Base-by-base conservation (phyloP, 192 early-diverging fungal species). In the Podila verticillata region DNA sequence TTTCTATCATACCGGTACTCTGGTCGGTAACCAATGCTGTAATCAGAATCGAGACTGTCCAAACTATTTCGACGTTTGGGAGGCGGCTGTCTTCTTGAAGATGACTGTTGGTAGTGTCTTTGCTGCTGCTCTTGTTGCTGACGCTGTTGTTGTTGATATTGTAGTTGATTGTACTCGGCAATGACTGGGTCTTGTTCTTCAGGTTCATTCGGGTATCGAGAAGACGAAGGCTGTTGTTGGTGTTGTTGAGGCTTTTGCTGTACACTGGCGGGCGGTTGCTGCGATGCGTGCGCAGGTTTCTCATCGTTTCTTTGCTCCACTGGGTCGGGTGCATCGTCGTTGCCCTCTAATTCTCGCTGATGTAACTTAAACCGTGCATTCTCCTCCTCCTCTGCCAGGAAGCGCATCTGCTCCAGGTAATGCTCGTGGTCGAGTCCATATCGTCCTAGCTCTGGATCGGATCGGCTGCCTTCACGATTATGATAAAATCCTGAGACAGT, bases 1-100 rank as follows among this genome's bases (percentile, higher is more conserved):
- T 34, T 19, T 32, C 20, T 34, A 19, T 36, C 32, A 10, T 62
- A 32, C 15, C 28, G 28, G 5, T 30, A 60, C 17, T 17, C 30
- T 60, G 58, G 58, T 32, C 58, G 3, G 58, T 17, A 28, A 17
- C 22, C 31, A 13, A 58, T 39, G 3, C 64, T 72, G 30, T 66
- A 68, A 26, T 67, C 70, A 61, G 77, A 80, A 49, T 59, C 61
- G 9, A 80, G 54, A 48, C 77, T 80, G 1, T 80, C 77, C 20
- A 80, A 47, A 51, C 77, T 80, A 34, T 80, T 80, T 15, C 77
- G 48, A 26, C 77, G 77, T 1, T 61, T 49, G 17, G 32, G 54
- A 24, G 31, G 26, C 6, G 36, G 47, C 8, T 32, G 48, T 24
- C 28, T 24, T 17, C 24, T 12, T 24, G 44, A 64, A 5, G 31